These are phyloP conservation scores for Salix brachista DNA, from an alignment of 345 rosid genomes.

Conservation along the genomic window DNA sequence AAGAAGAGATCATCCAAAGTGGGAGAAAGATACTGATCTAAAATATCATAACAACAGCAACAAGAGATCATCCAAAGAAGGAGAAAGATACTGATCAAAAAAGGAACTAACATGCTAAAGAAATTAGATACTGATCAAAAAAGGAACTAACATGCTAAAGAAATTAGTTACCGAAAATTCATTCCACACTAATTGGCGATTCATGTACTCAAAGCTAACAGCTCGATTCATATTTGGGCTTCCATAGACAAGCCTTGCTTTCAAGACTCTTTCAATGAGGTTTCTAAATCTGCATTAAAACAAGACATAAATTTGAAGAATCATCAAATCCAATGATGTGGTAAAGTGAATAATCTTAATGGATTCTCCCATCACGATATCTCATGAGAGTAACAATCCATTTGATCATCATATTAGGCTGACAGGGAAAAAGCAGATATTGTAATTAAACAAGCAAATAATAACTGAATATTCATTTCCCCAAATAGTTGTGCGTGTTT, in stretches of 20 bases:
- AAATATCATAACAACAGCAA: background rate
- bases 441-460: background rate
- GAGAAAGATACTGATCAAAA: background rate
- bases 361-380: background rate
- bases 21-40: background rate
- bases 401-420: background rate
- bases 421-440: background rate
- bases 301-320: background rate
- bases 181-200: slow-evolving; percentile 97
- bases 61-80: background rate
- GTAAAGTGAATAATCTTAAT: background rate
- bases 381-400: background rate
- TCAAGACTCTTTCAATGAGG: slow-evolving; percentile 81
- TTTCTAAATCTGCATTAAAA: slow-evolving; percentile 68
- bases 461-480: background rate
- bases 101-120: background rate
- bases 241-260: slow-evolving; percentile 91
- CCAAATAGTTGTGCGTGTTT: background rate
- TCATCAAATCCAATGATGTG: background rate
- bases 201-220: slow-evolving; percentile 98
- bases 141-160: background rate
- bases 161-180: slow-evolving; percentile 79
- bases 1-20: background rate
- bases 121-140: slow-evolving; percentile 11
- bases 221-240: slow-evolving; percentile 92